These are phyloP conservation scores for Cocos nucifera DNA, from an alignment of 176 grass and related monocot genomes.

Conservation along the genomic window DNA sequence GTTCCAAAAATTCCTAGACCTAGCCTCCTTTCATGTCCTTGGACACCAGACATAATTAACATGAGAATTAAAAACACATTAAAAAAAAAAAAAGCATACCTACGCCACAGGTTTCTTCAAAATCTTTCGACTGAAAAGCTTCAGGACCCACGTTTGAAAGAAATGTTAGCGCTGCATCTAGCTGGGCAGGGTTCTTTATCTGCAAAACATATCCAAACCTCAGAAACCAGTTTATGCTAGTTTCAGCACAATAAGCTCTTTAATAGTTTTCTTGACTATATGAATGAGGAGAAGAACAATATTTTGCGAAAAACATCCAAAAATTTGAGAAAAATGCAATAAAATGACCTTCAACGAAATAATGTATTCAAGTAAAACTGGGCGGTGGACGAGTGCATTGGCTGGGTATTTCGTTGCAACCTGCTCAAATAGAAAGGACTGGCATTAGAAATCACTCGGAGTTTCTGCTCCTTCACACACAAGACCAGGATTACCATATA, in stretches of 20 bases:
- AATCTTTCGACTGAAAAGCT: slow-evolving; percentile 45
- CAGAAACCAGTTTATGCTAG: background rate
- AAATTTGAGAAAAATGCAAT: background rate
- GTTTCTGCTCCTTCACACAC: background rate
- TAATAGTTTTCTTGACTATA: too few relatives aligned
- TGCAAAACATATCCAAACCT: slow-evolving; percentile 25
- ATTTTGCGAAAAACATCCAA: background rate
- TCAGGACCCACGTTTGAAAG: slow-evolving; percentile 56
- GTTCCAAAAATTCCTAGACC: too few relatives aligned
- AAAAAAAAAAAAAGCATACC: slow-evolving; percentile 36
- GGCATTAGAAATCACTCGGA: background rate
- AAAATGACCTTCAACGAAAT: slow-evolving; percentile 16
- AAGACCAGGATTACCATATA: slow-evolving; percentile 39
- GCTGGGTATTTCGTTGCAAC: slow-evolving; percentile 27
- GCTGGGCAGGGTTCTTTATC: slow-evolving; percentile 80
- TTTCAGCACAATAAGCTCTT: too few relatives aligned
- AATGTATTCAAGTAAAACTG: slow-evolving; percentile 19
- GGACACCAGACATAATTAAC: too few relatives aligned
- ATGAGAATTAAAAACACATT: slow-evolving; percentile 1
- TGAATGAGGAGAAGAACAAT: too few relatives aligned
- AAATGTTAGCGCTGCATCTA: slow-evolving; percentile 80
- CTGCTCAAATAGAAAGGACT: slow-evolving; percentile 12
- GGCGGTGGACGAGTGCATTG: slow-evolving; percentile 27
- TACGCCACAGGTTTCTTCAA: slow-evolving; percentile 91
- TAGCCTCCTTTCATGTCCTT: too few relatives aligned